Evolutionary conservation across 805 yeast species (phyloP).

Genomic region (Cyberlindnera euphorbiiphila): DNA sequence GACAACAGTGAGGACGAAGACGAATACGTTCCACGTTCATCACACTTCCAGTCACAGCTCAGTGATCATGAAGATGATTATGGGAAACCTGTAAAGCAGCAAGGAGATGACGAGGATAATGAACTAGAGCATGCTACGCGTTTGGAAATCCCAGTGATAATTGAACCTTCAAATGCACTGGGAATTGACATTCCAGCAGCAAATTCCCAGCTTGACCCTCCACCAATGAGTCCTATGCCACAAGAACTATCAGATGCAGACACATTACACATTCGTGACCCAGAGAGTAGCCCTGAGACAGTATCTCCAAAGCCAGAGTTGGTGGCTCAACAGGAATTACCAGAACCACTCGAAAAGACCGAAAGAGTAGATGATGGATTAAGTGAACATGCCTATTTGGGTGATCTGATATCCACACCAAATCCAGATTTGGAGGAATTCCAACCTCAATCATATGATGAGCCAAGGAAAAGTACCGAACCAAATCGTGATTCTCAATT

Average conservation of each 20-base stretch:
- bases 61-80: neutral
- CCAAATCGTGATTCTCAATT: constrained; percentile 22
- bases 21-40: constrained; percentile 5
- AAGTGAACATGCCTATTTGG: constrained; percentile 24
- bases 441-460: neutral
- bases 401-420: constrained; percentile 24
- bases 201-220: constrained; percentile 2
- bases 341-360: neutral
- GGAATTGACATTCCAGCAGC: constrained; percentile 7
- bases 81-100: neutral
- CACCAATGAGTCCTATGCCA: constrained; percentile 13
- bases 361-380: constrained; percentile 9
- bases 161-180: constrained; percentile 4
- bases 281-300: constrained; percentile 7
- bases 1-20: constrained; percentile 13
- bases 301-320: neutral
- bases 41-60: constrained; percentile 11
- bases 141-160: neutral
- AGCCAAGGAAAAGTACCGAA: neutral
- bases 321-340: neutral
- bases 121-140: neutral
- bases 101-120: constrained; percentile 1
- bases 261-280: constrained; percentile 22
- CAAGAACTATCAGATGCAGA: constrained; percentile 24
- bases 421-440: constrained; percentile 8